Evolutionary conservation across 2,329 filamentous ascomycete species (phyloP).

Genomic region (Colletotrichum nymphaeae): DNA sequence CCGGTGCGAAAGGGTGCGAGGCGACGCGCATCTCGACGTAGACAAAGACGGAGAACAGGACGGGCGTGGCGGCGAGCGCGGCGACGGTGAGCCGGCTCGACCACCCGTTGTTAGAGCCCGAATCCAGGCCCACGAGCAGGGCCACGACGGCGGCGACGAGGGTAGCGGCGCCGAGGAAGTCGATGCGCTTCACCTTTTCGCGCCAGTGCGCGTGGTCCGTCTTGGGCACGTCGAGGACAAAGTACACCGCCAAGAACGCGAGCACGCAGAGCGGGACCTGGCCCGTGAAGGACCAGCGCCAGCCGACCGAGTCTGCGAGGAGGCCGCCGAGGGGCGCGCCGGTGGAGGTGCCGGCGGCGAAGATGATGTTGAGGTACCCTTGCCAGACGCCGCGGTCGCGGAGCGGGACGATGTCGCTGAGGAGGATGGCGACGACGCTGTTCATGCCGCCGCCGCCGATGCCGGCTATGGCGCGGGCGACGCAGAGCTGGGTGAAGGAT

Average conservation of each 20-base stretch:
- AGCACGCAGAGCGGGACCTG: constrained; percentile 77
- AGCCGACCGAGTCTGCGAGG: constrained; percentile 78
- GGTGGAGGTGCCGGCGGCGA: constrained; percentile 72
- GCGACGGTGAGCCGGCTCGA: constrained; percentile 65
- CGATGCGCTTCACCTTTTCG: constrained; percentile 74
- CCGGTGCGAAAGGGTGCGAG: constrained; percentile 78
- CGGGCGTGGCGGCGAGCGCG: constrained; percentile 64
- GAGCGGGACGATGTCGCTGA: constrained; percentile 78
- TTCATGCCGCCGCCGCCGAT: constrained; percentile 80
- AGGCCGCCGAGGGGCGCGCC: constrained; percentile 79
- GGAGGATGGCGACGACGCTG: constrained; percentile 74
- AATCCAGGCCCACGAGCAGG: constrained; percentile 77
- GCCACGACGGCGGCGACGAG: constrained; percentile 74
- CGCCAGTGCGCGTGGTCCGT: constrained; percentile 71
- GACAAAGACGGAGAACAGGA: constrained; percentile 75
- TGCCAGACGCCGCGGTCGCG: constrained; percentile 80
- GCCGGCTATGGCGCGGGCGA: constrained; percentile 63
- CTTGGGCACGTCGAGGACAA: constrained; percentile 71
- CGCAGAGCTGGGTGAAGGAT: constrained; percentile 73
- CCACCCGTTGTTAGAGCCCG: constrained; percentile 80
- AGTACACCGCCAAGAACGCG: constrained; percentile 72
- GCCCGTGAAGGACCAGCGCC: constrained; percentile 79
- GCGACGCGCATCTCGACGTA: constrained; percentile 76
- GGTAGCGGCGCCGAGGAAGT: constrained; percentile 77
- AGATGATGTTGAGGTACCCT: constrained; percentile 78